Percentiles rank a stretch among this genome's conserved stretches.
Evolutionary conservation across 768 basidiomycete species (phyloP).

Genomic region (Pleurotus tuber-regium): DNA sequence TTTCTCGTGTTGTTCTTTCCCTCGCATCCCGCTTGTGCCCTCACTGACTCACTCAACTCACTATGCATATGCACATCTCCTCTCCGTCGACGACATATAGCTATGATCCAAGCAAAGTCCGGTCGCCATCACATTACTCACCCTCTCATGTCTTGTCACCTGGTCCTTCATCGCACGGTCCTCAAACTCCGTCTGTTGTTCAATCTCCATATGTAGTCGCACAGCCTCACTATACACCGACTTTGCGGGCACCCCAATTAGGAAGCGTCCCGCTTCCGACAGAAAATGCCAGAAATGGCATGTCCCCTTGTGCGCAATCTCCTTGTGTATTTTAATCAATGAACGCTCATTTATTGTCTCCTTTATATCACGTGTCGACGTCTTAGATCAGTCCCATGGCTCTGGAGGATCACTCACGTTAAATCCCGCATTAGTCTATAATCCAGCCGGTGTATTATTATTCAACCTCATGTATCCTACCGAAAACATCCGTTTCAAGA

Average conservation of each 20-base stretch:
- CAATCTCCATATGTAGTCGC: constrained; percentile 4
- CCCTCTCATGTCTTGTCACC: constrained; percentile 5
- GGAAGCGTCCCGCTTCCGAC: constrained; percentile 8
- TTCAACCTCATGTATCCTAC: constrained; percentile 16
- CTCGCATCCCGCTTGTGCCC: neutral
- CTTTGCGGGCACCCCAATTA: constrained; percentile 6
- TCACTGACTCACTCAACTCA: constrained; percentile 2
- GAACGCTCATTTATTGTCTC: no score
- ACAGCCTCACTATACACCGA: constrained; percentile 1
- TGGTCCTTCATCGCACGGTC: constrained; percentile 2
- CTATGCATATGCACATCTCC: constrained; percentile 9
- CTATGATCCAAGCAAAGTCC: constrained; percentile 1
- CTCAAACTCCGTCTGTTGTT: neutral
- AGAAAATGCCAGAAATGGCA: neutral
- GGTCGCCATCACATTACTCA: constrained; percentile 4
- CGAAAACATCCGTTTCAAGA: constrained; percentile 13
- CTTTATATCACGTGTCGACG: no score
- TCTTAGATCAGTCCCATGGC: neutral
- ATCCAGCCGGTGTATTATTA: constrained; percentile 15
- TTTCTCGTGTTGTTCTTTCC: neutral
- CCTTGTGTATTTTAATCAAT: no score
- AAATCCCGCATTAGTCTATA: constrained; percentile 17
- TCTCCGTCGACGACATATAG: constrained; percentile 8
- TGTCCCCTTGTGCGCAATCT: no score
- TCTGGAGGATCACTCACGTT: constrained; percentile 5